phyloP scores from a whole-genome alignment of 139 green algal species.

The Gonium pectorale region DNA sequence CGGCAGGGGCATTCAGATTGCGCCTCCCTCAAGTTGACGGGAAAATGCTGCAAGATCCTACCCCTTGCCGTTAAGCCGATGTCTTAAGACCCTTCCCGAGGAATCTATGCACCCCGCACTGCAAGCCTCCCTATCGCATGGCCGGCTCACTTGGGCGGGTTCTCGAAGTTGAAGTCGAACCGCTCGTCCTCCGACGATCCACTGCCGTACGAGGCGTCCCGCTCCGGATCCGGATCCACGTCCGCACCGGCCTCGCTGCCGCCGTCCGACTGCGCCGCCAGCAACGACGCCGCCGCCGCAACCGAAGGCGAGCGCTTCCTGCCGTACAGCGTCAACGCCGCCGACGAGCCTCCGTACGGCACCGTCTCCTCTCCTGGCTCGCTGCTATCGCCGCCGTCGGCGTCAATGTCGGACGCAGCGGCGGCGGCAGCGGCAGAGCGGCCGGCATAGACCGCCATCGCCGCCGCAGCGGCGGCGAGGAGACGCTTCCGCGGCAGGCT shows the following conservation, averaged over 20 bases:
- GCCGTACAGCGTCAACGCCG: background rate
- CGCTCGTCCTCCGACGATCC: conserved; percentile 11
- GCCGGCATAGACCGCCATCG: background rate
- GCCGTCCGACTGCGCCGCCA: too few relatives aligned
- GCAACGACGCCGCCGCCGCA: background rate
- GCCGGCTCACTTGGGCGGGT: conserved; percentile 31
- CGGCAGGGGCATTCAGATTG: background rate
- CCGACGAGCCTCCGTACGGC: conserved; percentile 1
- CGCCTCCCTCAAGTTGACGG: background rate
- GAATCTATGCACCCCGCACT: too few relatives aligned
- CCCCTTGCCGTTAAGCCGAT: background rate
- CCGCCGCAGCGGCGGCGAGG: background rate
- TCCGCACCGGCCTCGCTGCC: background rate
- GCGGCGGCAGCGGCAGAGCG: background rate
- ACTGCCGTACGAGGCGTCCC: background rate
- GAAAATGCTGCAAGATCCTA: too few relatives aligned
- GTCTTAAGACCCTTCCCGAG: background rate
- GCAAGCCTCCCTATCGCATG: too few relatives aligned
- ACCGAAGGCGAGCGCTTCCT: too few relatives aligned
- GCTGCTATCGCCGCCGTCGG: conserved; percentile 12
- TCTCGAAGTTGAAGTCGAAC: conserved; percentile 36
- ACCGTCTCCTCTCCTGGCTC: conserved; percentile 23
- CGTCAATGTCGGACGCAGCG: background rate
- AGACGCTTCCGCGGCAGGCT: background rate
- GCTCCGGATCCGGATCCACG: background rate